Base-by-base conservation (phyloP, 352 stramenopile species). In the Globisporangium barbulae region DNA sequence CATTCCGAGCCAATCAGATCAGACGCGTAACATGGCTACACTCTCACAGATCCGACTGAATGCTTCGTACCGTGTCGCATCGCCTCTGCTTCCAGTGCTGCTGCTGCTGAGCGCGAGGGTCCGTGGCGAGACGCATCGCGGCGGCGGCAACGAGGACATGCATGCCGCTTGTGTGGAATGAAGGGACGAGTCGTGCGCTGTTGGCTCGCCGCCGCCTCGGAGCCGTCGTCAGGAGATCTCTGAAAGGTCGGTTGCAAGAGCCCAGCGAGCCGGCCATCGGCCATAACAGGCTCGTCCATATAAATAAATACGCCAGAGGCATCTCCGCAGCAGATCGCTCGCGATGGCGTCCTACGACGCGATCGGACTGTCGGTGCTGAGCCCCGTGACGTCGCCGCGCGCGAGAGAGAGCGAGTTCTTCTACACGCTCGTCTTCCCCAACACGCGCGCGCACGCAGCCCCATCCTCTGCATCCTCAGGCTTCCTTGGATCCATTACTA, bases 401-500 rank as follows among this genome's bases (percentile, higher is more conserved):
- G 52, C 61, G 25, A 28, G 39, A 17, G 72, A 78, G 53, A 74
- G 59, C 53, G 75, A 80, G 37, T 92, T 85, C 69, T 85, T 80
- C 65, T 94, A 94, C 74, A 88, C 80, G 39, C 69, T 94, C 30
- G 80, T 83, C 35, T 94, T 94, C 55, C 73, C 79, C 57, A 76
- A 74, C 67, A 80, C 73, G 1, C 72, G 71, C 37, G 44, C 55
- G 7, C 35, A 31, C 13, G 42, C 69, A 25, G 25, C 62, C 6
- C 31, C 33, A 8, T 5, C 25, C 30, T 54, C 44, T 3, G 44
- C 45, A 5, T 41, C 13, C 5, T 28, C 22, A 10, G 35, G 35
- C 35, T n/a, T 45, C 19, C 12, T 42, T 37, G 6, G 22, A n/a
- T 33, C 30, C 19, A n/a, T 17, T 7, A 9, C 44, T 58, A 17